A percentile compares a stretch with the other conserved stretches of the same genome.
Evolutionary conservation across 2,329 filamentous ascomycete species (phyloP).

Genomic region (Xylaria arbuscula): DNA sequence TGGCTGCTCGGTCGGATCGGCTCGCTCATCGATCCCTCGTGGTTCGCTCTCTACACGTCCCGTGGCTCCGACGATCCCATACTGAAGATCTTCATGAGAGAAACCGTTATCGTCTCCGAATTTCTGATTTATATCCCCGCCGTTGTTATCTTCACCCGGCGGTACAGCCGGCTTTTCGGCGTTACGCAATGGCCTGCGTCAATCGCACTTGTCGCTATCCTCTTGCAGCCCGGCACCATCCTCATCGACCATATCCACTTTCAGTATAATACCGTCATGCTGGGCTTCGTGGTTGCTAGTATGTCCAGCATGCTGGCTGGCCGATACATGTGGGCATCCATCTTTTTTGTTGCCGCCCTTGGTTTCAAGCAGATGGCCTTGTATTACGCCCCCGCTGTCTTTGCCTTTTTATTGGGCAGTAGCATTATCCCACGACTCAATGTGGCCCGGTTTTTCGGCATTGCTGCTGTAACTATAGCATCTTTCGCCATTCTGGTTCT

Average conservation of each 20-base stretch:
- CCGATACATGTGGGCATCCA: slow-evolving; percentile 85
- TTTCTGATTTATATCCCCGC: slow-evolving; percentile 91
- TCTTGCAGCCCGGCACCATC: slow-evolving; percentile 91
- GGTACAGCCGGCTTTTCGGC: slow-evolving; percentile 79
- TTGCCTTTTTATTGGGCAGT: slow-evolving; percentile 88
- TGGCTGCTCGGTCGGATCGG: slow-evolving; percentile 94
- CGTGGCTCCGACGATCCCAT: slow-evolving; percentile 81
- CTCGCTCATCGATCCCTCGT: slow-evolving; percentile 78
- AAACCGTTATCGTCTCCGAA: slow-evolving; percentile 89
- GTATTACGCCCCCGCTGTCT: slow-evolving; percentile 94
- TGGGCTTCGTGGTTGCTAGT: slow-evolving; percentile 86
- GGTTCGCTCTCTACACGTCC: slow-evolving; percentile 88
- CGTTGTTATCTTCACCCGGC: slow-evolving; percentile 83
- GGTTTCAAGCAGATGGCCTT: slow-evolving; percentile 99
- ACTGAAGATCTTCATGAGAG: slow-evolving; percentile 96
- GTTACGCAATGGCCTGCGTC: slow-evolving; percentile 85
- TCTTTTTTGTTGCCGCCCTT: slow-evolving; percentile 94
- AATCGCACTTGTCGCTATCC: slow-evolving; percentile 86
- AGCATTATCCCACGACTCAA: slow-evolving; percentile 82
- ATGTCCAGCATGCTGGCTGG: slow-evolving; percentile 90
- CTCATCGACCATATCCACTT: slow-evolving; percentile 88
- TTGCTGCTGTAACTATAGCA: slow-evolving; percentile 76
- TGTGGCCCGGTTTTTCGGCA: slow-evolving; percentile 74
- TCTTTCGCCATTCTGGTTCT: slow-evolving; percentile 81
- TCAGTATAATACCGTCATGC: slow-evolving; percentile 99